phyloP scores from a whole-genome alignment of 352 stramenopile species.

The Phytophthora ohioensis region DNA sequence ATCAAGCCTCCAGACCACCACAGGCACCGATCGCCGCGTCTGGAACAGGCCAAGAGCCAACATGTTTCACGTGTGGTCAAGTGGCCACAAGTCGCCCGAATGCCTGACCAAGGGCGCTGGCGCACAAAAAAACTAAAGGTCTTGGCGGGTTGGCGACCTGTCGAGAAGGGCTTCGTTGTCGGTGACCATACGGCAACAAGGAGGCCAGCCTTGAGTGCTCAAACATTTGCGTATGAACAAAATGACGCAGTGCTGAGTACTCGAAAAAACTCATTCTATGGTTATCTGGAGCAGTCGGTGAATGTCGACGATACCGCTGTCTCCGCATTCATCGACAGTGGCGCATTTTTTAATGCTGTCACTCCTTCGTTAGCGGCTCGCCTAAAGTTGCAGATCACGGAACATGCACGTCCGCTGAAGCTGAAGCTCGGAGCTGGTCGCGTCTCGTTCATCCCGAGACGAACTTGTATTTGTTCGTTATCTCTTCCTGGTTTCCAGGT shows the following conservation, averaged over 20 bases:
- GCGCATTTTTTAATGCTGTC: constrained; percentile 15
- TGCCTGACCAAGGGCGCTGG: constrained; percentile 14
- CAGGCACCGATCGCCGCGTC: not conserved
- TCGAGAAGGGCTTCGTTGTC: constrained; percentile 10
- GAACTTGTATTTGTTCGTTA: not conserved
- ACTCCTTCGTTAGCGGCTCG: not conserved
- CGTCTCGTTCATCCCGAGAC: constrained; percentile 7
- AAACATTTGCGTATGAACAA: constrained; percentile 13
- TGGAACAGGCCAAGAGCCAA: not conserved
- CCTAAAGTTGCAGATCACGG: not conserved
- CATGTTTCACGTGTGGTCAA: constrained; percentile 5
- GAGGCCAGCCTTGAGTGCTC: constrained; percentile 6
- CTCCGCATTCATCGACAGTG: constrained; percentile 11
- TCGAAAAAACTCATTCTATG: constrained; percentile 23
- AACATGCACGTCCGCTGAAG: constrained; percentile 6
- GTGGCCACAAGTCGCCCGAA: constrained; percentile 18
- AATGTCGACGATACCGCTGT: constrained; percentile 1
- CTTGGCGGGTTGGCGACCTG: constrained; percentile 16
- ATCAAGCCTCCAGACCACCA: not conserved
- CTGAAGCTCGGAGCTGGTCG: constrained; percentile 14
- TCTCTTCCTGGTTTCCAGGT: not conserved
- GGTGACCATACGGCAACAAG: constrained; percentile 19
- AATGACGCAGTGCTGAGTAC: constrained; percentile 13
- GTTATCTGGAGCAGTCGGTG: constrained; percentile 20
- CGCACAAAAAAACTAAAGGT: constrained; percentile 15